These are phyloP conservation scores for Postia placenta DNA, from an alignment of 768 basidiomycete species.

Conservation along the genomic window DNA sequence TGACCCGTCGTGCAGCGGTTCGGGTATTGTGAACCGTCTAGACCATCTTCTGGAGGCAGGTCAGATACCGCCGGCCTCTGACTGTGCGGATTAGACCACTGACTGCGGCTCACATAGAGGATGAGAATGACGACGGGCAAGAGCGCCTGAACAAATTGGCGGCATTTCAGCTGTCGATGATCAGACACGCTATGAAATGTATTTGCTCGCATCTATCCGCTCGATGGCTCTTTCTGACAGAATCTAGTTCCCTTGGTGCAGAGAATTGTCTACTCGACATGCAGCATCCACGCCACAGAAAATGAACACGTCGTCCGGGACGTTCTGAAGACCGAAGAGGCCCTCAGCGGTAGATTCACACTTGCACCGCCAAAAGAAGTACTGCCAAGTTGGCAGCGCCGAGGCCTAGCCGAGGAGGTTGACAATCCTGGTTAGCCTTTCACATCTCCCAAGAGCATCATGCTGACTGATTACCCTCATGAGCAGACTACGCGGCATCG, in stretches of 20 bases:
- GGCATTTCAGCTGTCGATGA: slow-evolving; percentile 84
- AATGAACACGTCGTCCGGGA: slow-evolving; percentile 87
- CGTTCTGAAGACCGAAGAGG: slow-evolving; percentile 69
- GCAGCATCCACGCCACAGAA: slow-evolving; percentile 85
- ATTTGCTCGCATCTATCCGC: slow-evolving; percentile 5
- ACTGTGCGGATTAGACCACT: no score
- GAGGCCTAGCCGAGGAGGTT: slow-evolving; percentile 69
- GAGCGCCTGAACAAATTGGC: slow-evolving; percentile 80
- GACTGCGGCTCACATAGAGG: slow-evolving; percentile 30
- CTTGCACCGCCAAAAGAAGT: slow-evolving; percentile 66
- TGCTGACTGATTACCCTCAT: background rate
- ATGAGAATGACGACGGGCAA: slow-evolving; percentile 50
- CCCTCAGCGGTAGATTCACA: slow-evolving; percentile 48
- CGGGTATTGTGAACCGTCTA: slow-evolving; percentile 85
- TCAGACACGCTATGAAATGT: slow-evolving; percentile 96
- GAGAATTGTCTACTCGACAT: slow-evolving; percentile 96
- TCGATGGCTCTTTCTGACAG: background rate
- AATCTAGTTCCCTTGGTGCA: slow-evolving; percentile 63
- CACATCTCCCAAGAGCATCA: background rate
- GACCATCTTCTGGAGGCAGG: slow-evolving; percentile 79
- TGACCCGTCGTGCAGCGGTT: slow-evolving; percentile 96
- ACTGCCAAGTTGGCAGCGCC: slow-evolving; percentile 75
- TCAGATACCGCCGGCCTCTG: slow-evolving; percentile 26
- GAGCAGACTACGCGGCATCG: slow-evolving; percentile 47
- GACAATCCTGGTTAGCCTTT: slow-evolving; percentile 50